Percentiles rank a stretch among this genome's conserved stretches.
Conservation (phyloP, 305 asterid genomes). For the Fraxinus ornus region DNA sequence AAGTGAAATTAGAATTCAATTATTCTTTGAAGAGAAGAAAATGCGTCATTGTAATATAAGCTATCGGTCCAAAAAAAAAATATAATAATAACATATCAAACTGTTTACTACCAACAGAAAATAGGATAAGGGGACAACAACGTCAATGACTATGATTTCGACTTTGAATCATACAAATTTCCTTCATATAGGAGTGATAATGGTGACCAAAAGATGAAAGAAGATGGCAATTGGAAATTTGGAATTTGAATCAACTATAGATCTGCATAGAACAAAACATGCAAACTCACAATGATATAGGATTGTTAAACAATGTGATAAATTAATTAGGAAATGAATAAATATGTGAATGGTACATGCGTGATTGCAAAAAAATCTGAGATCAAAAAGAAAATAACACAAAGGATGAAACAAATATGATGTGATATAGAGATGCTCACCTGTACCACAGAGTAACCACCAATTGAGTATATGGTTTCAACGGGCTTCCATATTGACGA, state of each 20-base stretch:
- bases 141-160: background rate
- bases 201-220: background rate
- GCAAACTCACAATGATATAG: background rate
- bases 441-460: slow-evolving; percentile 97
- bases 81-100: background rate
- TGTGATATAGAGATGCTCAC: slow-evolving; percentile 39
- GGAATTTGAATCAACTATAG: background rate
- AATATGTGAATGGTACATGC: background rate
- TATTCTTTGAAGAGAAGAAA: background rate
- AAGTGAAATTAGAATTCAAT: background rate
- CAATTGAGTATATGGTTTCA: slow-evolving; percentile 83
- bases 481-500: slow-evolving; percentile 86
- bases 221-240: background rate
- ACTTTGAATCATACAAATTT: background rate
- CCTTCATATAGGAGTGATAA: background rate
- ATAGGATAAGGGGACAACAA: background rate
- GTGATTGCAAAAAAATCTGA: background rate
- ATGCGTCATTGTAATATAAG: background rate
- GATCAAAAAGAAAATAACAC: background rate
- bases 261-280: background rate
- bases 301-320: background rate
- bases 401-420: background rate
- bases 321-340: background rate
- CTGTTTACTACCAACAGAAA: background rate
- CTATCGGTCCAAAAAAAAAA: background rate